Evolutionary conservation across 345 rosid species (phyloP).

Genomic region (Reutealis trisperma): DNA sequence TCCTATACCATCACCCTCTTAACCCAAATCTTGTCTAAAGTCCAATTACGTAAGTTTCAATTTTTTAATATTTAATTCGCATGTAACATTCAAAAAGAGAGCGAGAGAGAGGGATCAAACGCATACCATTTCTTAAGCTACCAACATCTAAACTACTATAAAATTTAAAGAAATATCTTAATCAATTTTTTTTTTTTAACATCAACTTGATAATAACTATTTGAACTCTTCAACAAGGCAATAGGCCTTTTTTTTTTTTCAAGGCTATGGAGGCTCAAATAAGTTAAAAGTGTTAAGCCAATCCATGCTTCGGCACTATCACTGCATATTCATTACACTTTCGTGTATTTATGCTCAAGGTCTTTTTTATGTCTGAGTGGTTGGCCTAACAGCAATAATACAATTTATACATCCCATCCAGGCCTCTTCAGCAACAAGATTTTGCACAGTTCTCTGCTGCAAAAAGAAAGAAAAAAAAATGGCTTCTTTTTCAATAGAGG

Average conservation of each 20-base stretch:
- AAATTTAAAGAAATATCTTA: neutral
- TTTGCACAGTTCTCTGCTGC: conserved; percentile 7
- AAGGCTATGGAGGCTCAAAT: neutral
- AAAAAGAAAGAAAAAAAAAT: conserved; percentile 25
- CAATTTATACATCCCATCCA: conserved; percentile 1
- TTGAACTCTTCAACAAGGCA: neutral
- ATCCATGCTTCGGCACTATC: conserved; percentile 13
- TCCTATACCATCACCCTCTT: neutral
- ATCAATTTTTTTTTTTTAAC: neutral
- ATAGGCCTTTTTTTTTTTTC: neutral
- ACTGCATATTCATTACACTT: conserved; percentile 2
- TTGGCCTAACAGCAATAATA: conserved; percentile 4
- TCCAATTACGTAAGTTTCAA: neutral
- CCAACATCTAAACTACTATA: neutral
- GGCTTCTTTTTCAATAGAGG: conserved; percentile 65
- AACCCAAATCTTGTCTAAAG: neutral
- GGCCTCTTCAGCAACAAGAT: neutral
- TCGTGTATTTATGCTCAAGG: neutral
- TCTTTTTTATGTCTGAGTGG: conserved; percentile 10
- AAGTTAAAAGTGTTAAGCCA: conserved; percentile 1
- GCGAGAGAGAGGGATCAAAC: neutral
- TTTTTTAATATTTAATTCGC: neutral
- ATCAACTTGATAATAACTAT: neutral
- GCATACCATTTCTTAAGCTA: neutral
- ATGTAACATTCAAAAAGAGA: neutral